A percentile compares a stretch with the other conserved stretches of the same genome.
These are phyloP conservation scores for Coemansia sp. DNA, from an alignment of 192 early-diverging fungal species.

Conservation along the genomic window DNA sequence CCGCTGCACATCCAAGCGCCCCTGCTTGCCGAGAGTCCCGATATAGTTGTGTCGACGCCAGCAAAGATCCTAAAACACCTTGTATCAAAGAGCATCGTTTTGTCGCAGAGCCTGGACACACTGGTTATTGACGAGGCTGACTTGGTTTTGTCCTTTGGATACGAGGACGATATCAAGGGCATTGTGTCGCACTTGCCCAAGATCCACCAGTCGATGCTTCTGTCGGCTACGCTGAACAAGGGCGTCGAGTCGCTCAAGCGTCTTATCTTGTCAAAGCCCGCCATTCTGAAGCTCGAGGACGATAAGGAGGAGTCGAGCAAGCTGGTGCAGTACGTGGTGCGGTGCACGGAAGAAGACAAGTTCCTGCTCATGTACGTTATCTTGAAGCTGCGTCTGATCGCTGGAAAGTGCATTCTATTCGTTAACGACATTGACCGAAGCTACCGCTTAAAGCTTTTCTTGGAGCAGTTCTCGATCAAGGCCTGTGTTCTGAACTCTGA, in stretches of 20 bases:
- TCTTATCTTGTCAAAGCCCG: constrained; percentile 83
- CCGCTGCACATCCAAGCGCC: constrained; percentile 61
- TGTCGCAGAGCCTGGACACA: constrained; percentile 69
- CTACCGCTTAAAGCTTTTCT: constrained; percentile 89
- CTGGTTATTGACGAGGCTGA: constrained; percentile 98
- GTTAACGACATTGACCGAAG: constrained; percentile 95
- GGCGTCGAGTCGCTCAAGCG: constrained; percentile 88
- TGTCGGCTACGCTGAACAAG: constrained; percentile 90
- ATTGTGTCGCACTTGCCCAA: constrained; percentile 77
- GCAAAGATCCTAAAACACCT: constrained; percentile 79
- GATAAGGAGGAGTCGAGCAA: constrained; percentile 58
- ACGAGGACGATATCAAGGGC: constrained; percentile 85
- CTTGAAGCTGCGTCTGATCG: constrained; percentile 88
- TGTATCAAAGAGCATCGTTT: constrained; percentile 57
- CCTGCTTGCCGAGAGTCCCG: constrained; percentile 78
- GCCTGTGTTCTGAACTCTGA: constrained; percentile 94
- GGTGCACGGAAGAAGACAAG: constrained; percentile 82
- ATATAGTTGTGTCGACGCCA: constrained; percentile 90
- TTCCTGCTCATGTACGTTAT: constrained; percentile 88
- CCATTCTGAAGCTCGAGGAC: constrained; percentile 87
- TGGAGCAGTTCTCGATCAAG: constrained; percentile 95
- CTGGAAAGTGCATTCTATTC: constrained; percentile 93
- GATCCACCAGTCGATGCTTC: constrained; percentile 91
- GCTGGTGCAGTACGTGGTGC: constrained; percentile 79
- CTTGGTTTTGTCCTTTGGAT: constrained; percentile 91